Base-by-base conservation (phyloP, 305 asterid species). In the Plantago lanceolata region DNA sequence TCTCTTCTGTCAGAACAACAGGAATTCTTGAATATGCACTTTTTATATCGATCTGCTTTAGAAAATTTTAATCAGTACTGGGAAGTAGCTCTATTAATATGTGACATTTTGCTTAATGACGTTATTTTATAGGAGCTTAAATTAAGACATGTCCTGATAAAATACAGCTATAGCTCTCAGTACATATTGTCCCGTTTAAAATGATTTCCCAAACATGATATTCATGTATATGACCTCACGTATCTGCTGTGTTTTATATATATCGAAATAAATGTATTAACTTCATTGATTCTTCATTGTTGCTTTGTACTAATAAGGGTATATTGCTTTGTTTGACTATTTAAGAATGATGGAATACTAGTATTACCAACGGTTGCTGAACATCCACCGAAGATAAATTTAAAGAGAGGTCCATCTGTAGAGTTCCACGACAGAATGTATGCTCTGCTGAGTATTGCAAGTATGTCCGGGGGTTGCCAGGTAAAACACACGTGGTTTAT, bases 401-500 rank as follows among this genome's bases (percentile, higher is more conserved):
- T 82, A 37, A 84, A 71, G 77, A 75, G 76, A 73, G 76, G 81
- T 37, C 54, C 82, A 31, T 71, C 80, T 16, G 63, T 67, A 31
- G 90, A 82, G 82, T 76, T 80, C 64, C 70, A 68, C 69, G 87
- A 81, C 68, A 80, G 87, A 75, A 71, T 81, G 40, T 74, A 78
- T 79, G 76, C 83, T 64, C 75, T 85, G 68, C 79, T 84, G 68
- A 78, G 96, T 78, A 79, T 90, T 72, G 83, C 92, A 49, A 82
- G 77, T 76, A 78, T 90, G 86, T 85, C 97, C 47, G 95, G 96
- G 60, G 85, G 89, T 70, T 90, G 97, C 67, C 93, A 87, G 93
- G 97, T 90, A 76, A 61, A 63, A 52, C 37, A 17, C 43, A 51
- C 68, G 49, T 63, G 56, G 29, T 61, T 40, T 40, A 64, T 72